Conservation (phyloP, 805 yeast genomes). For the Middelhovenomyces tepae region DNA sequence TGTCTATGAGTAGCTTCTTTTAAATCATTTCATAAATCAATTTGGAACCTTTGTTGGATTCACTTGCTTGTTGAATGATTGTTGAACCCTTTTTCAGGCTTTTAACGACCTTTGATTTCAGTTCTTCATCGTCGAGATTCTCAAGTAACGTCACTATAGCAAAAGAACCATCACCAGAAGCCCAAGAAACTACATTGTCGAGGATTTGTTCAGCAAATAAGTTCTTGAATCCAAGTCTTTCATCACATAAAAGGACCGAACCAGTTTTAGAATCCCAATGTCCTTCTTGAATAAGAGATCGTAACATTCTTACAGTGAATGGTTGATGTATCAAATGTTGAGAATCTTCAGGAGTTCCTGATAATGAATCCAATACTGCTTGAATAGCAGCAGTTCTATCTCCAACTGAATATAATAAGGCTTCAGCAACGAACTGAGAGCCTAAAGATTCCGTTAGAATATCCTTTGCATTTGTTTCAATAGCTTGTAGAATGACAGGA, state of each 20-base stretch:
- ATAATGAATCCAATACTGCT: conserved; percentile 47
- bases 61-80: conserved; percentile 20
- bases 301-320: conserved; percentile 63
- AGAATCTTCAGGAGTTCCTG: conserved; percentile 55
- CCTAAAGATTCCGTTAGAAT: conserved; percentile 66
- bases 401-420: conserved; percentile 48
- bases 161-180: conserved; percentile 63
- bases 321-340: conserved; percentile 61
- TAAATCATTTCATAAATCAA: conserved; percentile 22
- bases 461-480: conserved; percentile 42
- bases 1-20: too few species aligned
- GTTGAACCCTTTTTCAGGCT: conserved; percentile 36
- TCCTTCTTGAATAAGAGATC: conserved; percentile 75
- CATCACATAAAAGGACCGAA: conserved; percentile 37
- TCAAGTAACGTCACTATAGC: conserved; percentile 76
- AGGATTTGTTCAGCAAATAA: conserved; percentile 43
- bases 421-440: conserved; percentile 73
- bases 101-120: conserved; percentile 35
- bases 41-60: conserved; percentile 28
- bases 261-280: conserved; percentile 65
- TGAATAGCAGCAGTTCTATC: conserved; percentile 38
- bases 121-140: conserved; percentile 37
- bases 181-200: conserved; percentile 56
- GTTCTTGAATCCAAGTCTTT: conserved; percentile 35
- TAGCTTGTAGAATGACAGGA: conserved; percentile 52